These are phyloP conservation scores for Tricholoma matsutake DNA, from an alignment of 768 basidiomycete species.

Conservation along the genomic window DNA sequence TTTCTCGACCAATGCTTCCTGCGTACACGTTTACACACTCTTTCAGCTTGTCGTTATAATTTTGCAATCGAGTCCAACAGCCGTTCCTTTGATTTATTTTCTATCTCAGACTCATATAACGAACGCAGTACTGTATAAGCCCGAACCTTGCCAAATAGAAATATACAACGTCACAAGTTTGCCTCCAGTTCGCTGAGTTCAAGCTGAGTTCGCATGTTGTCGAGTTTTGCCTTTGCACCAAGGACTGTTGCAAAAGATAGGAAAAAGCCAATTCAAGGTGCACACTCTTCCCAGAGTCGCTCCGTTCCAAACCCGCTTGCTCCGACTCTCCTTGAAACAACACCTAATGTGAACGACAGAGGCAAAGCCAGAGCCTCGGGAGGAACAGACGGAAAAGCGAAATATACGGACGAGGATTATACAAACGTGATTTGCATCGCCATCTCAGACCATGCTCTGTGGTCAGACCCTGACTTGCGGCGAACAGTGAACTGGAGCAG, in stretches of 20 bases:
- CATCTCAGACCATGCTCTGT: slow-evolving; percentile 69
- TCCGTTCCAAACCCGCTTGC: background rate
- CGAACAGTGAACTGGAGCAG: slow-evolving; percentile 41
- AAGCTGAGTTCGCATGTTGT: too few species aligned
- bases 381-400: slow-evolving; percentile 14
- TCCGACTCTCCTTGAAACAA: background rate
- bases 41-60: too few species aligned
- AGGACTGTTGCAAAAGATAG: slow-evolving; percentile 39
- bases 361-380: background rate
- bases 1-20: too few species aligned
- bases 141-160: too few species aligned
- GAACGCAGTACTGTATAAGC: too few species aligned
- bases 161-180: background rate
- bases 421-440: slow-evolving; percentile 52
- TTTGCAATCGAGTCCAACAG: too few species aligned
- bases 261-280: slow-evolving; percentile 10
- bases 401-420: slow-evolving; percentile 40
- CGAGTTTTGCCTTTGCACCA: slow-evolving; percentile 44
- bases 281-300: background rate
- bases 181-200: too few species aligned
- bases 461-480: slow-evolving; percentile 56
- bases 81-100: too few species aligned
- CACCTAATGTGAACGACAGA: background rate
- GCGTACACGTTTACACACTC: too few species aligned
- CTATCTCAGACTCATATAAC: too few species aligned